Conservation (phyloP, 1,139 yeast genomes). For the Yamadazyma triangularis region DNA sequence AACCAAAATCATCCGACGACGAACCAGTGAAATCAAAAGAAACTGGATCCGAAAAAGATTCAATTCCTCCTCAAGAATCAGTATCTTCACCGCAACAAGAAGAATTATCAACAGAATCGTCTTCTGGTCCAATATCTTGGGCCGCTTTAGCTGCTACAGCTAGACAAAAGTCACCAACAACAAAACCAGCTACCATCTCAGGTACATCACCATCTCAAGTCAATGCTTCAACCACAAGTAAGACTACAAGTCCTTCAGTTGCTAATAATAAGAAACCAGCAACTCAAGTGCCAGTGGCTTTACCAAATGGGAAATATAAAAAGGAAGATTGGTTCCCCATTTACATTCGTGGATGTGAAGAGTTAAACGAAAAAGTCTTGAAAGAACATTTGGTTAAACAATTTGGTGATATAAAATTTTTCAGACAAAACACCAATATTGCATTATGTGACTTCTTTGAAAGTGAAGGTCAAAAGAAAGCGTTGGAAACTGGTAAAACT, state of each 20-base stretch:
- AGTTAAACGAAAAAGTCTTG: conserved; percentile 35
- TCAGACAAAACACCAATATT: conserved; percentile 40
- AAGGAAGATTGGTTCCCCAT: conserved; percentile 52
- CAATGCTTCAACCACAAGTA: conserved; percentile 12
- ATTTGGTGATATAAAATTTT: conserved; percentile 44
- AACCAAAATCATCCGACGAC: background rate
- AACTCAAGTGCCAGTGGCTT: conserved; percentile 8
- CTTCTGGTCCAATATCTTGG: conserved; percentile 29
- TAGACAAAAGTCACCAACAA: conserved; percentile 12
- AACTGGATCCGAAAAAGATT: too few relatives aligned
- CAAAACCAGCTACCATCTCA: conserved; percentile 6
- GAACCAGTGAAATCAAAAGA: conserved; percentile 3
- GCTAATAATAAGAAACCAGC: conserved; percentile 7
- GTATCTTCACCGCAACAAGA: conserved; percentile 4
- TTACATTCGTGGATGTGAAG: conserved; percentile 47
- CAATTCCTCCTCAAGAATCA: conserved; percentile 8
- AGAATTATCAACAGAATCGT: too few relatives aligned
- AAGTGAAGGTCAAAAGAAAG: conserved; percentile 56
- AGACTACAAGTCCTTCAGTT: conserved; percentile 2
- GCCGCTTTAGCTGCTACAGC: conserved; percentile 40
- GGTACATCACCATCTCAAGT: conserved; percentile 19
- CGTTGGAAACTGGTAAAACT: conserved; percentile 44
- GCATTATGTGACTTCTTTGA: conserved; percentile 50
- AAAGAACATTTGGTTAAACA: conserved; percentile 69
- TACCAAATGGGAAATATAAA: conserved; percentile 26